Evolutionary conservation across 2,329 filamentous ascomycete species (phyloP).

Genomic region (Diaporthe helianthi): DNA sequence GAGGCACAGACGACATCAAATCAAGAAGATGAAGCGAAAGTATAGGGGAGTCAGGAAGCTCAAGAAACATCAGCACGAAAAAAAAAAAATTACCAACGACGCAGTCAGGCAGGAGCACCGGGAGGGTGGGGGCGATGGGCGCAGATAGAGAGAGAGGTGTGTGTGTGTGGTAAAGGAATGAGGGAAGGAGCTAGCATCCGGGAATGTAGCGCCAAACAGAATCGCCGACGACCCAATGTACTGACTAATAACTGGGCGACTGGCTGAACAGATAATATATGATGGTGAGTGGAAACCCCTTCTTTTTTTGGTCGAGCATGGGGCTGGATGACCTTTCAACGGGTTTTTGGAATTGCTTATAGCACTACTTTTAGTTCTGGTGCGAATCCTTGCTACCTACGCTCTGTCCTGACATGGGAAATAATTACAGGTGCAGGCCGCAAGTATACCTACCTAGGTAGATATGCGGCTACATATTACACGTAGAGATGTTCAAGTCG

Average conservation of each 20-base stretch:
- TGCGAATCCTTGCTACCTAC: not conserved
- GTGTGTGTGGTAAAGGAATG: not conserved
- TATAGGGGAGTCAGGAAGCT: not conserved
- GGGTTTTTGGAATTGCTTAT: not conserved
- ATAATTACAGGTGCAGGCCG: no score
- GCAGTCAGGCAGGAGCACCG: constrained; percentile 7
- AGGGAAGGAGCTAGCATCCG: constrained; percentile 4
- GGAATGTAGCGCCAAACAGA: not conserved
- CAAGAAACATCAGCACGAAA: not conserved
- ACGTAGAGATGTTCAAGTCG: not conserved
- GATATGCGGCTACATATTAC: no score
- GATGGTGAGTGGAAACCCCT: not conserved
- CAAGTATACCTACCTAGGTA: not conserved
- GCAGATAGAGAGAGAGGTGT: not conserved
- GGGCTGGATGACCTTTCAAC: not conserved
- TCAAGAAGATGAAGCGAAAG: constrained; percentile 19
- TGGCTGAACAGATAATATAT: not conserved
- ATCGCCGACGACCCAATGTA: not conserved
- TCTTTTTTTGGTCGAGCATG: not conserved
- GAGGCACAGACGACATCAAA: constrained; percentile 11
- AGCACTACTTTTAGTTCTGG: not conserved
- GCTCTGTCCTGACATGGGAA: no score
- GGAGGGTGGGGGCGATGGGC: constrained; percentile 1
- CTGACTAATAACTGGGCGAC: not conserved
- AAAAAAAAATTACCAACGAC: not conserved